Base-by-base conservation (phyloP, 257 asterid species). In the Linderniella brevidens region DNA sequence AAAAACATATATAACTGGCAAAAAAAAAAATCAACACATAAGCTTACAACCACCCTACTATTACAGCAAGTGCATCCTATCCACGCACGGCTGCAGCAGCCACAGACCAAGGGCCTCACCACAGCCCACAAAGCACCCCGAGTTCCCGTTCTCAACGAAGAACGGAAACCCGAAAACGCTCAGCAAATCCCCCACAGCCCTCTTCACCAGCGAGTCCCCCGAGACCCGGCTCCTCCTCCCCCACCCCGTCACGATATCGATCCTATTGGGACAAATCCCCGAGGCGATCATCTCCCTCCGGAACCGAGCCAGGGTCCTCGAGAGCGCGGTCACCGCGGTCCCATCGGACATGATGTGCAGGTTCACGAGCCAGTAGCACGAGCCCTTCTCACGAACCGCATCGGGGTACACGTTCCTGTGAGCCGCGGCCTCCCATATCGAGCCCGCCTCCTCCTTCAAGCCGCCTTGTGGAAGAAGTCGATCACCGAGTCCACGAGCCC, bases 261-360 rank as follows among this genome's bases (percentile, higher is more conserved):
- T 78, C 1, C 96, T 76, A 54, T 43, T 66, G 0, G 94, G 95
- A 39, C 76, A 47, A 19, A 64, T 57, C 39, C 98, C 96, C 0
- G 93, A 74, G 37, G 48, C 59, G 3, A 84, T 81, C 78, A 84
- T 70, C 64, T 80, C 86, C 19, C 65, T 64, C n/a, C 85, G 86
- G 37, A 88, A 84, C 82, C 87, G 68, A 13, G 98, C 96, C 14
- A 88, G 82, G 0, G 95, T 80, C 60, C 96, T 78, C 4, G 98
- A 84, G 0, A 88, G 60, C 11, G 98, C 98, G 1, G 87, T 88
- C 37, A 88, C 86, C 2, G 98, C 98, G 0, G 98, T 88, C 17
- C 96, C 98, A 59, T 80, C 94, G 0, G 96, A 84, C 98, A 88
- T 88, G 1, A 88, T 93, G 0, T 88, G 98, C 17, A 88, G 75